Conservation (phyloP, 306 rosid genomes). For the Rosa persica region DNA sequence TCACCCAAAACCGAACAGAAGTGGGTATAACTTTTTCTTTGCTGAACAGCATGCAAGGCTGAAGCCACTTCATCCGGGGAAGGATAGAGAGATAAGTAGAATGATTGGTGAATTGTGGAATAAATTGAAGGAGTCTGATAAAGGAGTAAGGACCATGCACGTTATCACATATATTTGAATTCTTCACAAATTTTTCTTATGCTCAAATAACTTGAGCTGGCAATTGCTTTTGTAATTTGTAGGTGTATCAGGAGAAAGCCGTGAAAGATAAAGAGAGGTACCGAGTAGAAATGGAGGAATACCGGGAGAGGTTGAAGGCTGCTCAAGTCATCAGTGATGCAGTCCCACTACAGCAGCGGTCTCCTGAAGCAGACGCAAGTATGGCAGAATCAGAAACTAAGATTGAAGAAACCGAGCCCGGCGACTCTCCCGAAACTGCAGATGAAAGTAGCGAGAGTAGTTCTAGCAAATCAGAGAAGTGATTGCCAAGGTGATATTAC, state of each 20-base stretch:
- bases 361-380: conserved; percentile 48
- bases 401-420: conserved; percentile 44
- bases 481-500: conserved; percentile 46
- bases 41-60: conserved; percentile 91
- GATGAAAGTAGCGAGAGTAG: conserved; percentile 43
- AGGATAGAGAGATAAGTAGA: conserved; percentile 85
- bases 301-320: conserved; percentile 54
- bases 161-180: neutral
- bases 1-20: conserved; percentile 92
- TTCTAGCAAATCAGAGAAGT: conserved; percentile 38
- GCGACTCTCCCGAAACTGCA: conserved; percentile 35
- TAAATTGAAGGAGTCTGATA: conserved; percentile 61
- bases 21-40: conserved; percentile 94
- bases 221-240: conserved; percentile 5
- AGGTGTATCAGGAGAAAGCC: conserved; percentile 95
- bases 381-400: conserved; percentile 43
- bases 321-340: conserved; percentile 68
- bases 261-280: conserved; percentile 83
- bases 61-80: conserved; percentile 75
- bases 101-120: conserved; percentile 94
- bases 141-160: conserved; percentile 47
- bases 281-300: conserved; percentile 73
- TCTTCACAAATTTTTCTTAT: neutral
- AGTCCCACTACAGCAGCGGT: conserved; percentile 67
- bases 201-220: neutral